These are phyloP conservation scores for Teratosphaeriaceae sp. DNA, from an alignment of 2,329 filamentous ascomycete species.

Conservation along the genomic window DNA sequence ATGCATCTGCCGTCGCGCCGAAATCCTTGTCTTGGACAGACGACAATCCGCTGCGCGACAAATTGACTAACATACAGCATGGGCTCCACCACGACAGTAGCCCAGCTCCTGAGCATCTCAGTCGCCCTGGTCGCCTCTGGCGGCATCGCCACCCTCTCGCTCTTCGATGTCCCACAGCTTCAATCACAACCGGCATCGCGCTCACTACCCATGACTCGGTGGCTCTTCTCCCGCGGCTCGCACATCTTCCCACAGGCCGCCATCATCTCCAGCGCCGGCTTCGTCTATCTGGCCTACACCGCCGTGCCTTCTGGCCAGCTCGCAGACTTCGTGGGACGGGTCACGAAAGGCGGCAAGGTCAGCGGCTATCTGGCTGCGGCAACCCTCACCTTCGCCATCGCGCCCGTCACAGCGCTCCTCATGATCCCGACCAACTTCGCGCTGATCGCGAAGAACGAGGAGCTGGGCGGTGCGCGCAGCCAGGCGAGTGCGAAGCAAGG, in stretches of 20 bases:
- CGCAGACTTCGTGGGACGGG: conserved; percentile 10
- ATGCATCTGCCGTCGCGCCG: no score
- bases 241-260: conserved; percentile 22
- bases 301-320: conserved; percentile 10
- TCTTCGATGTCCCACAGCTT: conserved; percentile 20
- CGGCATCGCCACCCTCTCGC: conserved; percentile 17
- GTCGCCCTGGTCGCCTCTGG: conserved; percentile 19
- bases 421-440: conserved; percentile 25
- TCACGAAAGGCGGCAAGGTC: conserved; percentile 12
- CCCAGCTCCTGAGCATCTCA: conserved; percentile 14
- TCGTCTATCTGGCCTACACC: conserved; percentile 20
- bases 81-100: conserved; percentile 2
- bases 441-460: conserved; percentile 23
- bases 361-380: conserved; percentile 19
- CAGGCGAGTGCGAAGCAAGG: conserved; percentile 10
- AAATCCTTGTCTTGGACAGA: no score
- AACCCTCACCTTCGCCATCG: conserved; percentile 18
- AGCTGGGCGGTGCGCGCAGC: conserved; percentile 19
- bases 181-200: conserved; percentile 22
- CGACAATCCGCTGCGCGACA: no score
- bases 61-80: neutral
- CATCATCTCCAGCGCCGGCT: conserved; percentile 15
- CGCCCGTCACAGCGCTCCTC: conserved; percentile 16
- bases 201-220: conserved; percentile 19
- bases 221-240: conserved; percentile 21